Evolutionary conservation across 1,284 basidiomycete species (phyloP).

Genomic region (Cerioporus squamosus): DNA sequence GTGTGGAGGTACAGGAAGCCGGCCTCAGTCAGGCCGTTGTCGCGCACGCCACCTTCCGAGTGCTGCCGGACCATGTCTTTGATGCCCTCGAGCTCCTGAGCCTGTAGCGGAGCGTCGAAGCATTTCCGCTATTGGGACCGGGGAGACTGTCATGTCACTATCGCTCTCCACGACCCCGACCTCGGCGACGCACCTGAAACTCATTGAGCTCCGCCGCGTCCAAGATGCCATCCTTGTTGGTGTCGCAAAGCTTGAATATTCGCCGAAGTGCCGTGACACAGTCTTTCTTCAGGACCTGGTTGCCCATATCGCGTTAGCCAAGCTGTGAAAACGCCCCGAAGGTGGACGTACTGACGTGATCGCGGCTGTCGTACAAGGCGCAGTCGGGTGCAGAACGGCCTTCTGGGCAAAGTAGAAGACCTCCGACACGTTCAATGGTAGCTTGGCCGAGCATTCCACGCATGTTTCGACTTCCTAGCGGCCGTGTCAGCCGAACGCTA

Average conservation of each 20-base stretch:
- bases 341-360: constrained; percentile 66
- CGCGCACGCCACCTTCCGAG: constrained; percentile 67
- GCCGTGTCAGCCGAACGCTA: constrained; percentile 12
- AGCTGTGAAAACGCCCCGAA: too few relatives aligned
- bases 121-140: constrained; percentile 76
- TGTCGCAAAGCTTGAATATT: constrained; percentile 96
- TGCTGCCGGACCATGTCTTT: constrained; percentile 84
- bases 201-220: constrained; percentile 94
- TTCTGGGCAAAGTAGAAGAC: constrained; percentile 99
- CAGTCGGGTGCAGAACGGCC: constrained; percentile 96
- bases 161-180: neutral
- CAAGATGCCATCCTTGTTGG: constrained; percentile 92
- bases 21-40: constrained; percentile 86
- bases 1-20: constrained; percentile 97
- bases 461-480: constrained; percentile 95
- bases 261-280: constrained; percentile 88
- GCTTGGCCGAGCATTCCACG: constrained; percentile 93
- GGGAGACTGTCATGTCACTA: constrained; percentile 1
- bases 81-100: constrained; percentile 92
- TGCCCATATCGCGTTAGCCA: neutral
- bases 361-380: constrained; percentile 97
- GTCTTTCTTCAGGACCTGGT: constrained; percentile 89
- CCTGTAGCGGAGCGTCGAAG: constrained; percentile 91
- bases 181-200: constrained; percentile 74
- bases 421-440: constrained; percentile 93